phyloP scores from a whole-genome alignment of 164 flowering plant genomes.

The Vitis amurensis region DNA sequence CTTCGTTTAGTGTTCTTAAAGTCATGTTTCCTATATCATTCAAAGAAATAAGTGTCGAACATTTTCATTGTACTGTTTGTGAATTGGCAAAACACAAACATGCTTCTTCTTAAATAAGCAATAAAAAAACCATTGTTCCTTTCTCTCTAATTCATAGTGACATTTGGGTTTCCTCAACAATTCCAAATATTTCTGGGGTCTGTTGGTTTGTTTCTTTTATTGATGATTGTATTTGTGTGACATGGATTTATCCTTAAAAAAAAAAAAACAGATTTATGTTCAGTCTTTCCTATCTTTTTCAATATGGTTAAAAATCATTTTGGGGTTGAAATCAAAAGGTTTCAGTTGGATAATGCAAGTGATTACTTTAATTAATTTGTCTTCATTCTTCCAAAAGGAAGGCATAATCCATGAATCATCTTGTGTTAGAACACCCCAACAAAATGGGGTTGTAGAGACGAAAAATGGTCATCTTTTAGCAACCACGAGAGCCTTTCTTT shows the following conservation, averaged over 20 bases:
- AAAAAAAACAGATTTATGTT: neutral
- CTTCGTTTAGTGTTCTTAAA: too few species aligned
- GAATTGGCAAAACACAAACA: conserved; percentile 5
- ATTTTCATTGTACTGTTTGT: conserved; percentile 1
- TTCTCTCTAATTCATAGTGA: conserved; percentile 16
- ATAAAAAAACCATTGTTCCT: neutral
- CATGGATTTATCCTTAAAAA: conserved; percentile 9
- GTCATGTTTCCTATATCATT: neutral
- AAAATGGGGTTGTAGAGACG: conserved; percentile 3
- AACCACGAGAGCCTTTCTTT: neutral
- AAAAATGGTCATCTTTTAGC: conserved; percentile 3
- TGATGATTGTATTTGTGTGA: conserved; percentile 12
- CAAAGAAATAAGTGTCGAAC: too few species aligned
- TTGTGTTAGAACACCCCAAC: conserved; percentile 7
- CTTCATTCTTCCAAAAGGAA: neutral
- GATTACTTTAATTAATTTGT: neutral
- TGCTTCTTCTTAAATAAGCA: conserved; percentile 3
- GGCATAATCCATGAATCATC: conserved; percentile 5
- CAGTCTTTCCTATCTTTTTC: neutral
- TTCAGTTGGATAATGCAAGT: neutral
- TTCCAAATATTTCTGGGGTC: neutral
- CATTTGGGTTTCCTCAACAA: conserved; percentile 15
- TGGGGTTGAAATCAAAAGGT: neutral
- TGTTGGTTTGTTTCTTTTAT: conserved; percentile 17
- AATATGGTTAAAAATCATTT: too few species aligned